These are phyloP conservation scores for Colletotrichum gloeosporioides DNA, from an alignment of 2,329 filamentous ascomycete species.

Conservation along the genomic window DNA sequence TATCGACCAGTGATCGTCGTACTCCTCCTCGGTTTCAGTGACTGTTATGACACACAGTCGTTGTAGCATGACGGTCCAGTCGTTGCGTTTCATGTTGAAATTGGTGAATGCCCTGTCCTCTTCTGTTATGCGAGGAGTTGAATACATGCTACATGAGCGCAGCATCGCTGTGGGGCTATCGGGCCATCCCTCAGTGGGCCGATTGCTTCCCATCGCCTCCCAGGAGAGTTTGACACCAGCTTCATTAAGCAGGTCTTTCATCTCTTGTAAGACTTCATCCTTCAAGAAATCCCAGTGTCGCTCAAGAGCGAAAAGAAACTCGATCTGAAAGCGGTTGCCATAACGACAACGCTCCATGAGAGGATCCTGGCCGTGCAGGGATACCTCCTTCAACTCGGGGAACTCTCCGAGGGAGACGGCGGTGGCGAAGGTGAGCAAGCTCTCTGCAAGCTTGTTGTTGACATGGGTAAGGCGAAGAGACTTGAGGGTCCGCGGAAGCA, in stretches of 20 bases:
- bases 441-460: background rate
- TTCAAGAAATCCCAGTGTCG: background rate
- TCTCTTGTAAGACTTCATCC: background rate
- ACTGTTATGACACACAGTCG: too few species aligned
- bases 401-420: background rate
- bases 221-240: background rate
- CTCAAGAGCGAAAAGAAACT: background rate
- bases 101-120: too few species aligned
- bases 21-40: too few species aligned
- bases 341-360: background rate
- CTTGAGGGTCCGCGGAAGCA: background rate
- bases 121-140: background rate
- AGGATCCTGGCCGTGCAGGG: background rate
- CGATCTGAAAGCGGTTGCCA: background rate
- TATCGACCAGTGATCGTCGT: too few species aligned
- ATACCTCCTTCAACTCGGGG: background rate
- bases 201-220: background rate
- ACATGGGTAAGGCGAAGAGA: background rate
- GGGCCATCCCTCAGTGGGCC: background rate
- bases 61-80: too few species aligned
- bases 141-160: background rate
- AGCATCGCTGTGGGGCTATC: background rate
- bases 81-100: too few species aligned
- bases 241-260: background rate
- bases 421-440: background rate